These are phyloP conservation scores for Tetragonia tetragonoides DNA, from an alignment of 148 eudicot genomes.

Conservation along the genomic window DNA sequence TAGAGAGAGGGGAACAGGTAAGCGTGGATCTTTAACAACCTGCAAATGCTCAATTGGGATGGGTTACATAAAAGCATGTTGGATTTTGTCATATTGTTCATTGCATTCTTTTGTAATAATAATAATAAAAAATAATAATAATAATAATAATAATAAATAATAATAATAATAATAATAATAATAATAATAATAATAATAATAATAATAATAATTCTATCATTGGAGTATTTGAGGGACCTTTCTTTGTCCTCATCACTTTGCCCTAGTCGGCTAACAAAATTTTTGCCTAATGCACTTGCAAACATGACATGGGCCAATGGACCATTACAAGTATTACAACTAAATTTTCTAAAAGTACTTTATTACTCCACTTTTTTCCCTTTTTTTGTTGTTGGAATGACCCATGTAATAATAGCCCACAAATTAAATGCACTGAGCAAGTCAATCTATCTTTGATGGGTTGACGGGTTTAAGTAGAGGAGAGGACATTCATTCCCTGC, in stretches of 20 bases:
- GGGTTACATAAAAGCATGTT: constrained; percentile 16
- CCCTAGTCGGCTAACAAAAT: neutral
- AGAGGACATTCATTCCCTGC: too few species aligned
- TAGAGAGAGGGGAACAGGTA: constrained; percentile 9
- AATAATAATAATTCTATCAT: neutral
- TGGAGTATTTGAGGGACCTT: neutral
- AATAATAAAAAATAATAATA: neutral
- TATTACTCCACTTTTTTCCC: too few species aligned
- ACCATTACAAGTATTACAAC: too few species aligned
- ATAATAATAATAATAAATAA: neutral
- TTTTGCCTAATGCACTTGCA: too few species aligned
- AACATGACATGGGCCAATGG: too few species aligned
- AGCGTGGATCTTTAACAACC: constrained; percentile 20
- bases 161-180: too few species aligned
- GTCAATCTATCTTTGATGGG: too few species aligned
- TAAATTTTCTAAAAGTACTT: too few species aligned
- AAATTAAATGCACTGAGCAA: too few species aligned
- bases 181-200: neutral
- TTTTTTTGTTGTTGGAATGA: too few species aligned
- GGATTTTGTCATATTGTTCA: constrained; percentile 19
- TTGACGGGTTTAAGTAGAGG: too few species aligned
- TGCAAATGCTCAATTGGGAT: constrained; percentile 5
- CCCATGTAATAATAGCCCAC: too few species aligned
- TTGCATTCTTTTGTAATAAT: neutral
- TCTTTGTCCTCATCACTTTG: constrained; percentile 9